Conservation (phyloP, 495 filamentous ascomycete species). For the Chaetomium cochliodes region DNA sequence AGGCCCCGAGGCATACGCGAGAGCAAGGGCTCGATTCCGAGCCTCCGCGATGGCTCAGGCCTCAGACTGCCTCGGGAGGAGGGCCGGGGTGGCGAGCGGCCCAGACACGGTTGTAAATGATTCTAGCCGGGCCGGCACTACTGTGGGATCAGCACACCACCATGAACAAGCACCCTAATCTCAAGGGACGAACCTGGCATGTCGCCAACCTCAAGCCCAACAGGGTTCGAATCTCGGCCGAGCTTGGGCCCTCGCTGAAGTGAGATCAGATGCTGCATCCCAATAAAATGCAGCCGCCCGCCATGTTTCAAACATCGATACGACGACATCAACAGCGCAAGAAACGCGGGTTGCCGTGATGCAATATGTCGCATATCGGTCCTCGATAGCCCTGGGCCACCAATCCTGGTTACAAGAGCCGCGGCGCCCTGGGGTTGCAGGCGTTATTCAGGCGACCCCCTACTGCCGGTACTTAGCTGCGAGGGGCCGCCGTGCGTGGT, state of each 20-base stretch:
- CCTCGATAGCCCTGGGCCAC: too few relatives aligned
- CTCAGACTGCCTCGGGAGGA: background rate
- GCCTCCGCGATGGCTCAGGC: background rate
- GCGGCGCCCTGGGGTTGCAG: background rate
- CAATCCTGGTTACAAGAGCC: background rate
- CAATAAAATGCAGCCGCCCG: background rate
- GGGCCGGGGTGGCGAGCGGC: slow-evolving; percentile 1
- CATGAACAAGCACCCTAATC: background rate
- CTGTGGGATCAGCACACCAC: slow-evolving; percentile 11
- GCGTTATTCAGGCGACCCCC: background rate
- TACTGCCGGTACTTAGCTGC: background rate
- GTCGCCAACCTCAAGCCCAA: background rate
- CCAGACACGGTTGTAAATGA: background rate
- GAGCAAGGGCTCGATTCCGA: background rate
- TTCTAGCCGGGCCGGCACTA: background rate
- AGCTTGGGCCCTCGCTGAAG: background rate
- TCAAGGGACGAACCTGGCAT: background rate
- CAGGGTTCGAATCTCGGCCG: background rate
- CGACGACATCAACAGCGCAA: background rate
- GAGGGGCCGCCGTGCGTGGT: background rate
- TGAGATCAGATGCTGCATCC: slow-evolving; percentile 12
- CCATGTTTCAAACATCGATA: background rate
- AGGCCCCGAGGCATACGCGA: background rate
- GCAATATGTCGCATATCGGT: background rate
- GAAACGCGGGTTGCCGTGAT: background rate